Conservation (phyloP, 2,329 filamentous ascomycete species). For the Pseudogymnoascus sp. region DNA sequence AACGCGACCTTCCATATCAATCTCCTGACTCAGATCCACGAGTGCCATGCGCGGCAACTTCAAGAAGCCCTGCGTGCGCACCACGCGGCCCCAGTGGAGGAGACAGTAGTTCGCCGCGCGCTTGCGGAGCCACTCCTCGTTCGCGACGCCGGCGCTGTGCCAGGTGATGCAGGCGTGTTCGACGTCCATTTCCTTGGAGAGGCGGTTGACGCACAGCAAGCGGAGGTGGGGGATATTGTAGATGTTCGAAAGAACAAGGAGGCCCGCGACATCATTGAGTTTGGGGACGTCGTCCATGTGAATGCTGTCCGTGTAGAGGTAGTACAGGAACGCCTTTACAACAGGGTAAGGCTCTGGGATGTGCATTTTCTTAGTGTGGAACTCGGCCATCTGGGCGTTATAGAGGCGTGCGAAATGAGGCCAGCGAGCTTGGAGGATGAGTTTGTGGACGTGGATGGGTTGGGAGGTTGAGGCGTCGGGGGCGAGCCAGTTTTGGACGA, state of each 20-base stretch:
- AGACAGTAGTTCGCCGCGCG: slow-evolving; percentile 84
- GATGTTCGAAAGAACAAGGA: slow-evolving; percentile 95
- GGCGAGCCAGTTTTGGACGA: slow-evolving; percentile 44
- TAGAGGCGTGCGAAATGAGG: slow-evolving; percentile 92
- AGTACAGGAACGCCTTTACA: slow-evolving; percentile 90
- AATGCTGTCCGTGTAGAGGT: slow-evolving; percentile 94
- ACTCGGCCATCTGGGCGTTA: slow-evolving; percentile 91
- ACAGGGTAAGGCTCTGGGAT: slow-evolving; percentile 94
- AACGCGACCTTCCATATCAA: slow-evolving; percentile 86
- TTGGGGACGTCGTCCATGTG: slow-evolving; percentile 48
- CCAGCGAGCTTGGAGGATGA: slow-evolving; percentile 93
- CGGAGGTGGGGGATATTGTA: slow-evolving; percentile 95
- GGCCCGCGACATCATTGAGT: slow-evolving; percentile 79
- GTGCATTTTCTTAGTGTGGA: slow-evolving; percentile 94
- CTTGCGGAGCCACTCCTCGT: slow-evolving; percentile 87
- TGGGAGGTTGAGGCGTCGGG: slow-evolving; percentile 60
- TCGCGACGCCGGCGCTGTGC: slow-evolving; percentile 84
- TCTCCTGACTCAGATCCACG: slow-evolving; percentile 86
- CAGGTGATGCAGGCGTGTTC: slow-evolving; percentile 93
- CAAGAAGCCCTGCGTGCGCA: slow-evolving; percentile 80
- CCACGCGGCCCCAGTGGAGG: slow-evolving; percentile 89
- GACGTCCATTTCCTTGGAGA: slow-evolving; percentile 85
- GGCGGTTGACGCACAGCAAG: slow-evolving; percentile 80
- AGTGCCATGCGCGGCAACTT: slow-evolving; percentile 69
- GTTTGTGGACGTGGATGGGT: slow-evolving; percentile 88